phyloP scores from a whole-genome alignment of 306 rosid genomes.

The Malus sieversii region DNA sequence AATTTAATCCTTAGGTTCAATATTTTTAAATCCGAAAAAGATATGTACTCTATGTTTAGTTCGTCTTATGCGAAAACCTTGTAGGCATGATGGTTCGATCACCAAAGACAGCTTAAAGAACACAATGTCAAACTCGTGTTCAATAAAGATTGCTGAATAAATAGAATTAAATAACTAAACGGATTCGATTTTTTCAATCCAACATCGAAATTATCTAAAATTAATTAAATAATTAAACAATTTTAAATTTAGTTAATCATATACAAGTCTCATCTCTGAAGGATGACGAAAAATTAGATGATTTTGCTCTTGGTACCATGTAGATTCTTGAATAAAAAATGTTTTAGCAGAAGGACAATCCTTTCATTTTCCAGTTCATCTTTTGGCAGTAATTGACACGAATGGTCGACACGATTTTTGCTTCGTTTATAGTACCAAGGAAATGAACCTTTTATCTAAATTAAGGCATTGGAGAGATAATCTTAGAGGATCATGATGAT shows the following conservation, averaged over 20 bases:
- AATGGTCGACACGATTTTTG: not conserved
- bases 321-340: not conserved
- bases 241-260: no score
- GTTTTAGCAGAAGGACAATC: not conserved
- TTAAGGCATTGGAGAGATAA: not conserved
- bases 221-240: no score
- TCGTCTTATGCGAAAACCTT: not conserved
- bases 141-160: not conserved
- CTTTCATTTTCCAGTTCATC: no score
- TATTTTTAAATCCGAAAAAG: no score
- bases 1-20: no score
- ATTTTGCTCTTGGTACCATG: not conserved
- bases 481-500: no score
- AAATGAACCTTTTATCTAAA: not conserved
- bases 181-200: not conserved
- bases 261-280: no score
- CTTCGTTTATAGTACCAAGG: not conserved
- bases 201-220: no score
- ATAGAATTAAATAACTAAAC: not conserved
- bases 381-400: not conserved
- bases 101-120: not conserved
- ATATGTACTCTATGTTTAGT: not conserved
- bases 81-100: not conserved
- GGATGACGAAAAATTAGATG: no score
- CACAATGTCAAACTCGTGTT: not conserved